A percentile compares a stretch with the other conserved stretches of the same genome.
phyloP scores from a whole-genome alignment of 148 eudicot genomes.

The Rhododendron williamsianum region DNA sequence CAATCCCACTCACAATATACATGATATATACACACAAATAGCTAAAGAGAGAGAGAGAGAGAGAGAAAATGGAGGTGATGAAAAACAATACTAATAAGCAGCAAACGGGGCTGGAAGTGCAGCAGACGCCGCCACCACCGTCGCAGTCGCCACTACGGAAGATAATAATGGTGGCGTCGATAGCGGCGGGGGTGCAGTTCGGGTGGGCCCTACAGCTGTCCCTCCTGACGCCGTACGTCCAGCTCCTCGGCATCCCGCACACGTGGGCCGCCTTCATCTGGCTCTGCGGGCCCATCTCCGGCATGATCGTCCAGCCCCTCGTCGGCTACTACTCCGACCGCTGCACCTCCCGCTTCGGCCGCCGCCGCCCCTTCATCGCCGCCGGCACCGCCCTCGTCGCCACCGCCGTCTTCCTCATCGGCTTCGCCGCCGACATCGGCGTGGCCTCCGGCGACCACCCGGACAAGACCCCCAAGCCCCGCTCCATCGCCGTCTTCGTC shows the following conservation, averaged over 20 bases:
- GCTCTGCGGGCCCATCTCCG: conserved; percentile 57
- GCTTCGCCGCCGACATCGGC: conserved; percentile 53
- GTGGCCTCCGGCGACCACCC: conserved; percentile 30
- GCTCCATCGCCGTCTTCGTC: conserved; percentile 46
- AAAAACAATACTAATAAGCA: not conserved
- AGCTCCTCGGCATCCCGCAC: conserved; percentile 46
- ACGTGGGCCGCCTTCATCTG: conserved; percentile 48
- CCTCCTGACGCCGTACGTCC: conserved; percentile 49
- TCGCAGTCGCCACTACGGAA: conserved; percentile 24
- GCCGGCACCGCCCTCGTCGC: conserved; percentile 38
- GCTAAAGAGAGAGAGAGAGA: conserved; percentile 17
- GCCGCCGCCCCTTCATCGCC: conserved; percentile 47
- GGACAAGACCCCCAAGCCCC: conserved; percentile 20
- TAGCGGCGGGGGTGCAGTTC: conserved; percentile 54
- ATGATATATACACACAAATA: not conserved
- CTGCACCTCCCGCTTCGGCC: conserved; percentile 40
- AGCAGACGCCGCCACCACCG: not conserved
- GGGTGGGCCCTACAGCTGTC: conserved; percentile 63
- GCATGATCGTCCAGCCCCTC: conserved; percentile 47
- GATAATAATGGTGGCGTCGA: conserved; percentile 38
- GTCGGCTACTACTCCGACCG: conserved; percentile 53
- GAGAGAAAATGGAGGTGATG: conserved; percentile 21
- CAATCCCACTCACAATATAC: not conserved
- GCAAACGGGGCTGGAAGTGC: not conserved
- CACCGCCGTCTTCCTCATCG: conserved; percentile 38